Evolutionary conservation across 2,329 filamentous ascomycete genomes (phyloP).

Genomic region (Aspergillus versicolor): DNA sequence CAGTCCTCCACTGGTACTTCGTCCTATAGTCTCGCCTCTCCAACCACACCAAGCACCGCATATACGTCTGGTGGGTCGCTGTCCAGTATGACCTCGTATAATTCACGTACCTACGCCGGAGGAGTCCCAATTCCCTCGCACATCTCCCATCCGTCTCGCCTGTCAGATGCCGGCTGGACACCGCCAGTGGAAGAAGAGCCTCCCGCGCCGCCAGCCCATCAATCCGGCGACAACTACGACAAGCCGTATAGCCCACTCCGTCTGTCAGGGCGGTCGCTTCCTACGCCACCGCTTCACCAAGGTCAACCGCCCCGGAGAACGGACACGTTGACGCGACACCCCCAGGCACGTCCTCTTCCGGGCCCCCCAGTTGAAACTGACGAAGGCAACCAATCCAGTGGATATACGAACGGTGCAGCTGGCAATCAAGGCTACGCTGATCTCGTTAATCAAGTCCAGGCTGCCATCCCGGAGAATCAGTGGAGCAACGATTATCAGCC

Average conservation of each 20-base stretch:
- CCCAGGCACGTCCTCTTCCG: constrained; percentile 58
- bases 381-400: constrained; percentile 19
- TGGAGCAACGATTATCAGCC: constrained; percentile 25
- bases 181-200: constrained; percentile 31
- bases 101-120: constrained; percentile 23
- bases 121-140: constrained; percentile 24
- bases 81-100: constrained; percentile 15
- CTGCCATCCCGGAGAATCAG: constrained; percentile 46
- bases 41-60: constrained; percentile 17
- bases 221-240: constrained; percentile 26
- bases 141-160: constrained; percentile 24
- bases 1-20: constrained; percentile 27
- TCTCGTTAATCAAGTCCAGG: constrained; percentile 58
- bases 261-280: constrained; percentile 39
- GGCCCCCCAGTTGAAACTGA: constrained; percentile 54
- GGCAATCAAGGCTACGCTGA: constrained; percentile 54
- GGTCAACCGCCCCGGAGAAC: constrained; percentile 51
- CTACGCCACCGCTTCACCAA: constrained; percentile 53
- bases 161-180: constrained; percentile 18
- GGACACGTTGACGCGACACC: constrained; percentile 56
- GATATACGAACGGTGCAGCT: constrained; percentile 23
- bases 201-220: constrained; percentile 35
- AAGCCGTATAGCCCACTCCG: constrained; percentile 31
- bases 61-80: constrained; percentile 26
- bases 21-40: constrained; percentile 27